phyloP scores from a whole-genome alignment of 768 basidiomycete species.

The Leccinum obscurum region DNA sequence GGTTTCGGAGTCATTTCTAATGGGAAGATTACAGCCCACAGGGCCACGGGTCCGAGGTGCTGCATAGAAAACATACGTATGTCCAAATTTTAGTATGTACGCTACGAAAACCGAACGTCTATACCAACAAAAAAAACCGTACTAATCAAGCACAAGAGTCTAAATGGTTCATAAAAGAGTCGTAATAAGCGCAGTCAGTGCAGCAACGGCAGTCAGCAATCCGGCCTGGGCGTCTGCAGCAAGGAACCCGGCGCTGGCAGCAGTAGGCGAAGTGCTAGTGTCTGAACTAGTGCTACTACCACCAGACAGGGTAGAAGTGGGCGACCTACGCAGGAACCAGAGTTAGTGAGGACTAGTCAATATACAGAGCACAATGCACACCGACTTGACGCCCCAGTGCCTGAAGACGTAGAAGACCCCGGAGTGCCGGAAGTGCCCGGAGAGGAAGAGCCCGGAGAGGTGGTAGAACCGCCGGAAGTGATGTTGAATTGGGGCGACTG shows the following conservation, averaged over 20 bases:
- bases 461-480: conserved; percentile 20
- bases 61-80: conserved; percentile 1
- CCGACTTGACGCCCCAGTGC: conserved; percentile 7
- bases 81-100: not conserved
- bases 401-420: conserved; percentile 11
- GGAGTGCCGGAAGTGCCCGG: not conserved
- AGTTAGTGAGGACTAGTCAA: not conserved
- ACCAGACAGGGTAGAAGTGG: conserved; percentile 16
- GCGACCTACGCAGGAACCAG: conserved; percentile 9
- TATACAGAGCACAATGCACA: not conserved
- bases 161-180: conserved; percentile 19
- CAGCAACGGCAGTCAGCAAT: conserved; percentile 36
- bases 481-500: conserved; percentile 69
- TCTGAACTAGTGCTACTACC: conserved; percentile 27
- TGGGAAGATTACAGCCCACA: not conserved
- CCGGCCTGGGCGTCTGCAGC: conserved; percentile 32
- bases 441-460: conserved; percentile 13
- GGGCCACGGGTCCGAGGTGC: not conserved
- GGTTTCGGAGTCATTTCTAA: not conserved
- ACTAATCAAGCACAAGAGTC: not conserved
- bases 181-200: conserved; percentile 36
- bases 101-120: not conserved
- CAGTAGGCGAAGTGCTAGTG: conserved; percentile 29
- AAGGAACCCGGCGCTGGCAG: conserved; percentile 32
- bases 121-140: not conserved